phyloP scores from a whole-genome alignment of 805 yeast genomes.

The Torulaspora franciscae region DNA sequence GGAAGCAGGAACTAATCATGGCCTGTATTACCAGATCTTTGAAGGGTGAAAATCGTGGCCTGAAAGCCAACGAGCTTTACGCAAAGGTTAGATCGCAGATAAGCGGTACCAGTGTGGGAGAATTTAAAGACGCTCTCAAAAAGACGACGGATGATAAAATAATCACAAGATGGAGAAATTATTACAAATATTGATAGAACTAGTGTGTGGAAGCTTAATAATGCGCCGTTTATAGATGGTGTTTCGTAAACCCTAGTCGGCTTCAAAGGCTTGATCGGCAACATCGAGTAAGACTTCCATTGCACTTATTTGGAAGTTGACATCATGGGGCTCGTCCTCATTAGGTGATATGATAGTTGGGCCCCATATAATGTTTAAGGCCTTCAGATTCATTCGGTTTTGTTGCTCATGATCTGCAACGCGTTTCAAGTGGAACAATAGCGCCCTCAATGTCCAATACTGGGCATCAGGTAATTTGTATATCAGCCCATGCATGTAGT shows the following conservation, averaged over 20 bases:
- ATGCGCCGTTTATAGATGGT: neutral
- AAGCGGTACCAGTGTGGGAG: conserved; percentile 32
- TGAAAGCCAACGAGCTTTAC: conserved; percentile 13
- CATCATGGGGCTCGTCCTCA: conserved; percentile 62
- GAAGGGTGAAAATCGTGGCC: conserved; percentile 16
- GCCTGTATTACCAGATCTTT: conserved; percentile 28
- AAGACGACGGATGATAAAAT: conserved; percentile 11
- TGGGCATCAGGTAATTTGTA: conserved; percentile 92
- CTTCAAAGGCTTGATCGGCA: conserved; percentile 76
- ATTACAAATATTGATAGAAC: conserved; percentile 7
- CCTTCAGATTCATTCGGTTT: conserved; percentile 79
- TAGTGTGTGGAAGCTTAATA: neutral
- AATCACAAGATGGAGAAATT: conserved; percentile 7
- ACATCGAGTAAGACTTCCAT: conserved; percentile 80
- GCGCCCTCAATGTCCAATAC: conserved; percentile 81
- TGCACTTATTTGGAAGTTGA: conserved; percentile 68
- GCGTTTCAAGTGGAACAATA: conserved; percentile 78
- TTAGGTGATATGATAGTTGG: conserved; percentile 74
- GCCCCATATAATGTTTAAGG: conserved; percentile 91
- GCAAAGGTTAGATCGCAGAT: conserved; percentile 15
- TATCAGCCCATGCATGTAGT: conserved; percentile 76
- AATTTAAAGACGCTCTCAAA: conserved; percentile 30
- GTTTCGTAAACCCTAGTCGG: conserved; percentile 36
- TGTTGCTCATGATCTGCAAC: conserved; percentile 56
- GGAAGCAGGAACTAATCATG: conserved; percentile 30